Conservation (phyloP, 2,329 filamentous ascomycete species). For the Fusarium kyushuense region DNA sequence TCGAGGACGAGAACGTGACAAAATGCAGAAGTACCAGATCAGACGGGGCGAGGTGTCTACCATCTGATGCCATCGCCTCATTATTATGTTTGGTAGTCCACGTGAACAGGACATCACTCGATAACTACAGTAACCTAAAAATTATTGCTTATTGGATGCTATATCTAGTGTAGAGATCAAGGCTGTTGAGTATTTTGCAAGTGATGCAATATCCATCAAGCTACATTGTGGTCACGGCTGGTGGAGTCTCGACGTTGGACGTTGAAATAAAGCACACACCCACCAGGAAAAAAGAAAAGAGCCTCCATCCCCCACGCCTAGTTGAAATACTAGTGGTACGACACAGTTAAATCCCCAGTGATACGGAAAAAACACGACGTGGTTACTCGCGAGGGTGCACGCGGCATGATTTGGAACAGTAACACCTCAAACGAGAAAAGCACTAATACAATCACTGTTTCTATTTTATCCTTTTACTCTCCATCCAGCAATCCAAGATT, state of each 20-base stretch:
- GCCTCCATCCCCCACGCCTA: constrained; percentile 4
- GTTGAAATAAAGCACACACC: constrained; percentile 6
- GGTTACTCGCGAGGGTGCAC: constrained; percentile 38
- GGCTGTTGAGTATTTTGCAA: not conserved
- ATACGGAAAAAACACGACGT: constrained; percentile 18
- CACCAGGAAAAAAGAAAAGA: constrained; percentile 1
- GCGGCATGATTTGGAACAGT: constrained; percentile 18
- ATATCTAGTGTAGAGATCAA: not conserved
- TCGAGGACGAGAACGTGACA: constrained; percentile 11
- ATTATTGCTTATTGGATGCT: not conserved
- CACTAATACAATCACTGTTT: not conserved
- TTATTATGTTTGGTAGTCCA: constrained; percentile 26
- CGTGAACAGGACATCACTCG: constrained; percentile 10
- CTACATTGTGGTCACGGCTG: constrained; percentile 4
- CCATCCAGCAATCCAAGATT: fast-evolving
- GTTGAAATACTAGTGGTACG: not conserved
- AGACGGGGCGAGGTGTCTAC: constrained; percentile 8
- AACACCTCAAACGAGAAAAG: constrained; percentile 14
- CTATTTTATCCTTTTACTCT: not conserved
- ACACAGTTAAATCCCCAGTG: not conserved
- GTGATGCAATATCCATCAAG: not conserved
- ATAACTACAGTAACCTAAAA: not conserved
- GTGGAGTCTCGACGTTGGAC: constrained; percentile 1
- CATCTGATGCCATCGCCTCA: constrained; percentile 13
- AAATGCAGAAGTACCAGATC: constrained; percentile 3